Evolutionary conservation across 176 grass and related monocot genomes (phyloP).

Genomic region (Tillandsia leiboldiana): DNA sequence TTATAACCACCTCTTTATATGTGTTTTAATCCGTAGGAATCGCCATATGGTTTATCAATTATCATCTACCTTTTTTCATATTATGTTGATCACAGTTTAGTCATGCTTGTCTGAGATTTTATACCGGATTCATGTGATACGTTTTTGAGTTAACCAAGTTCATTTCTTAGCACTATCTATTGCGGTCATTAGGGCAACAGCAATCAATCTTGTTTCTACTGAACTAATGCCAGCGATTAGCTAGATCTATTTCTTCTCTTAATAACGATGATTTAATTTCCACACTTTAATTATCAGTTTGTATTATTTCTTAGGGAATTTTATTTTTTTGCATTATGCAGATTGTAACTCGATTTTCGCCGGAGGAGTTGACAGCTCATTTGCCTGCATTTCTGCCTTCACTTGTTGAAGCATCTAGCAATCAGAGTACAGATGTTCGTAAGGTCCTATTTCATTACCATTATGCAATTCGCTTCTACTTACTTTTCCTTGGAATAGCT

Average conservation of each 20-base stretch:
- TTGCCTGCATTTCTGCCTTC: slow-evolving; percentile 87
- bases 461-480: slow-evolving; percentile 13
- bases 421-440: slow-evolving; percentile 91
- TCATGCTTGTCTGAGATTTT: too few relatives aligned
- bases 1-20: slow-evolving; percentile 2
- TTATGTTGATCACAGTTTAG: background rate
- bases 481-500: background rate
- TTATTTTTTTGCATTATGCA: slow-evolving; percentile 23
- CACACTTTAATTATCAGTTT: background rate
- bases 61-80: background rate
- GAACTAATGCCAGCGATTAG: too few relatives aligned
- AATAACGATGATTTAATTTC: background rate
- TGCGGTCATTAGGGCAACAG: too few relatives aligned
- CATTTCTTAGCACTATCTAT: too few relatives aligned
- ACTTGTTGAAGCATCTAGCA: slow-evolving; percentile 90
- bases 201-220: too few relatives aligned
- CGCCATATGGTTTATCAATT: background rate
- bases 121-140: too few relatives aligned
- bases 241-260: too few relatives aligned
- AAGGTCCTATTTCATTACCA: slow-evolving; percentile 40
- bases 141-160: too few relatives aligned
- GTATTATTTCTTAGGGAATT: background rate
- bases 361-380: slow-evolving; percentile 79
- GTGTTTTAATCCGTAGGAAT: slow-evolving; percentile 1
- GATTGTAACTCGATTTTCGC: slow-evolving; percentile 71